A percentile compares a stretch with the other conserved stretches of the same genome.
These are phyloP conservation scores for Shiraia sp. DNA, from an alignment of 2,329 filamentous ascomycete genomes.

Conservation along the genomic window DNA sequence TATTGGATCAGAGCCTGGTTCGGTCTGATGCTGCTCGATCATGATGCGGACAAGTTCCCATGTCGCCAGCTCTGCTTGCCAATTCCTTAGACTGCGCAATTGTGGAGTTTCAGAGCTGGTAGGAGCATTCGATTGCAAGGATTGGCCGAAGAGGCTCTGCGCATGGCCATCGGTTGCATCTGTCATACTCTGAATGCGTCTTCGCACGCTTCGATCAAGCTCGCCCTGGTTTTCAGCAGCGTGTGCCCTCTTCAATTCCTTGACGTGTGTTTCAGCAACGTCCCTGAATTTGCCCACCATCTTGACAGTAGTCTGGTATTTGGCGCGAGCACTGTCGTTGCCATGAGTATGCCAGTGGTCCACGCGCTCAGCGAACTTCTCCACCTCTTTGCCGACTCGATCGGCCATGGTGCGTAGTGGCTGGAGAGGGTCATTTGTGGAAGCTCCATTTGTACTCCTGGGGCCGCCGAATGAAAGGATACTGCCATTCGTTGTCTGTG, in stretches of 20 bases:
- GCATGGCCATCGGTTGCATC: slow-evolving; percentile 15
- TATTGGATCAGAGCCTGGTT: slow-evolving; percentile 36
- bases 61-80: slow-evolving; percentile 83
- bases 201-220: slow-evolving; percentile 35
- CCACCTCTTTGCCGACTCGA: slow-evolving; percentile 77
- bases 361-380: slow-evolving; percentile 80
- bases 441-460: slow-evolving; percentile 15
- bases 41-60: slow-evolving; percentile 84
- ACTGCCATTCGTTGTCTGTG: slow-evolving; percentile 16
- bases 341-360: slow-evolving; percentile 65
- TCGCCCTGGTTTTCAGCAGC: slow-evolving; percentile 43
- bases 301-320: slow-evolving; percentile 56
- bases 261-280: slow-evolving; percentile 57
- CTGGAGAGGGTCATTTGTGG: slow-evolving; percentile 54
- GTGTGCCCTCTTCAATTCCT: slow-evolving; percentile 50
- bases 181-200: slow-evolving; percentile 38
- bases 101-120: slow-evolving; percentile 37
- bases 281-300: slow-evolving; percentile 49
- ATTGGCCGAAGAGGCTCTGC: slow-evolving; percentile 19
- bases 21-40: slow-evolving; percentile 67
- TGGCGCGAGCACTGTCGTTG: slow-evolving; percentile 45
- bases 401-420: slow-evolving; percentile 68
- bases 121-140: slow-evolving; percentile 19
- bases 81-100: slow-evolving; percentile 61
- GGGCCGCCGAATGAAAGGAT: slow-evolving; percentile 15